Evolutionary conservation across 495 filamentous ascomycete genomes (phyloP), one percentile per base, ranked within the genome.

Genomic region (Umbilicaria muhlenbergii): DNA sequence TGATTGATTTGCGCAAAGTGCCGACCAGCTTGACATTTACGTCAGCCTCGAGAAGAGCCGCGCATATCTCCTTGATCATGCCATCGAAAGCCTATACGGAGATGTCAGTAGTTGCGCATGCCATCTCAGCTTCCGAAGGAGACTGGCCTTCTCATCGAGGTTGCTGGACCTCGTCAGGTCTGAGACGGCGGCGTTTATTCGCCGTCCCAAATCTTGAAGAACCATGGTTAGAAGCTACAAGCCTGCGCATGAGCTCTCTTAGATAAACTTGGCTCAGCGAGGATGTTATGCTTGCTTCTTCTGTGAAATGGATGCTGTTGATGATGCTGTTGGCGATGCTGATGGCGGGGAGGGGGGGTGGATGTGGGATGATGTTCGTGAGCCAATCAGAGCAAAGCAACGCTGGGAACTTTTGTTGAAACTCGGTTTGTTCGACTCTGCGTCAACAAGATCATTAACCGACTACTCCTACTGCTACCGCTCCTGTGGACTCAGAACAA

Each of bases 31-130:
- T 78, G 46, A 96, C 81, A 58, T 96, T 99, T 44, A 99, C 81
- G 59, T 99, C 91, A 58, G 92, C 86, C 70, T 92, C 86, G 47
- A 95, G 71, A 21, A 99, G 79, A 45, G 91, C 91, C 39, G 83
- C 74, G 55, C 84, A 91, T 44, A 99, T 96, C 62, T 94, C 85
- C 59, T 95, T 95, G 51, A 99, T 70, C 92, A 99, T 96, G 50
- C 73, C 73, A 68, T 99, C 91, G 65, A 99, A 94, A 8, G 86
- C 86, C 88, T 95, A 28, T 28, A 28, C 8, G 59, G 33, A 21
- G 17, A 36, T 31, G 10, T 38, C 19, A 32, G 44, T 47, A 55
- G 45, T 16, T 31, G 33, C 42, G 52, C 21, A 32, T 37, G 18
- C 0, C 34, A 13, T 0, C 14, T 4, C 11, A 28, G 32, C 38